Base-by-base conservation (phyloP, 2,329 filamentous ascomycete genomes). In the Ascochyta pisi region DNA sequence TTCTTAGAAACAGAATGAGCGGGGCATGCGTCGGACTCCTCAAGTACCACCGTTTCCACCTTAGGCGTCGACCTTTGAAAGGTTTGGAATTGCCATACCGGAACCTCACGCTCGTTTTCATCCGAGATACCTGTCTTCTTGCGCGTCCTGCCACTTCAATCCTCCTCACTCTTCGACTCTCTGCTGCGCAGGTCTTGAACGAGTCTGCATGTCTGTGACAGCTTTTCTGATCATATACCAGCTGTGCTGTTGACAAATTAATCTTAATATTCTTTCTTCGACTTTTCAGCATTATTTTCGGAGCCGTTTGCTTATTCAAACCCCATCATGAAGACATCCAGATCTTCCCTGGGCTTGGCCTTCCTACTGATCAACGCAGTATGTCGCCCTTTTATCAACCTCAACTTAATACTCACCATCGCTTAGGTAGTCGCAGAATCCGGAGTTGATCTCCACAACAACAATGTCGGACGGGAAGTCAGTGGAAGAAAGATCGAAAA, bases 131-230 rank as follows among this genome's bases (percentile, higher is more conserved):
- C 58, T 64, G 58, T 63, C 63, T 60, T 52, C 45, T 42, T 56
- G 49, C 48, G 38, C 48, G 41, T 55, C 47, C 61, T 38, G 47
- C 58, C 44, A 47, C 49, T 58, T 58, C 39, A 50, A 53, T 61
- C 24, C 53, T 63, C 51, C 45, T 62, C 49, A 54, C 64, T 62
- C 63, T 64, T 73, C 62, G 54, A 63, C 56, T 50, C 58, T 63
- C 71, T 75, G 71, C 71, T 74, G 71, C 62, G 73, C 73, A 73
- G 71, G 65, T 65, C 61, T 65, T 69, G 65, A 68, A 57, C 58
- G 66, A 66, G 64, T 66, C 63, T 70, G 69, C 67, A 72, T 73
- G 68, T 72, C 68, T 70, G 69, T 58, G 58, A 64, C 64, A 54
- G 51, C 57, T 52, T 41, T 62, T 71, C 63, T 45, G 55, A 64